Evolutionary conservation across 2,329 filamentous ascomycete genomes (phyloP).

Genomic region (Sporothrix protearum): DNA sequence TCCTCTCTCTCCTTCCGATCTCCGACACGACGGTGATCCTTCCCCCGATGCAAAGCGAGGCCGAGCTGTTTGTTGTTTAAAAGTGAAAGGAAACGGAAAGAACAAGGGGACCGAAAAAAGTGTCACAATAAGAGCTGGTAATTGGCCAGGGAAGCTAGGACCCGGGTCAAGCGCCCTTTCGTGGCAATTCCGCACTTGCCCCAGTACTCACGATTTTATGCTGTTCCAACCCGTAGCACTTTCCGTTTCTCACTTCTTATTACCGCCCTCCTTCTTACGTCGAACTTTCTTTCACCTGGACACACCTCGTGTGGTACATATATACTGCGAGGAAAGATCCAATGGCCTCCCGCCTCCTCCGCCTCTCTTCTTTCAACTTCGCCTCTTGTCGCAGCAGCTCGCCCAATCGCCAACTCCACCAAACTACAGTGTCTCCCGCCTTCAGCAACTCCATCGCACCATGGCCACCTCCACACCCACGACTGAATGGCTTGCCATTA

Average conservation of each 20-base stretch:
- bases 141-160: neutral
- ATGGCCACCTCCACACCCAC: constrained; percentile 34
- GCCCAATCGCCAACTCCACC: neutral
- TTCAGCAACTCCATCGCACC: constrained; percentile 26
- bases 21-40: constrained; percentile 5
- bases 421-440: neutral
- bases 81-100: neutral
- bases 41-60: constrained; percentile 9
- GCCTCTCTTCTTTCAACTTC: neutral
- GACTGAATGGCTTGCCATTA: constrained; percentile 65
- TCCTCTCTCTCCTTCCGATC: constrained; percentile 11
- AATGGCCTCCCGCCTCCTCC: constrained; percentile 17
- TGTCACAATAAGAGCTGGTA: neutral
- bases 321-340: neutral
- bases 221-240: neutral
- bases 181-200: constrained; percentile 10
- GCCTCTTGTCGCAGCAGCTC: neutral
- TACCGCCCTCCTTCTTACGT: neutral
- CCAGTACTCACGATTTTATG: neutral
- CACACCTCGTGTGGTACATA: neutral
- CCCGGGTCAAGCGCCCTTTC: neutral
- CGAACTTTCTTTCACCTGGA: neutral
- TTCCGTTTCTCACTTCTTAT: constrained; percentile 1
- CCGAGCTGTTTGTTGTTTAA: neutral
- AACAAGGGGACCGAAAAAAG: neutral